Evolutionary conservation across 2,329 filamentous ascomycete genomes (phyloP), one percentile per base, ranked within the genome.

Genomic region (Verticillium isaacii): DNA sequence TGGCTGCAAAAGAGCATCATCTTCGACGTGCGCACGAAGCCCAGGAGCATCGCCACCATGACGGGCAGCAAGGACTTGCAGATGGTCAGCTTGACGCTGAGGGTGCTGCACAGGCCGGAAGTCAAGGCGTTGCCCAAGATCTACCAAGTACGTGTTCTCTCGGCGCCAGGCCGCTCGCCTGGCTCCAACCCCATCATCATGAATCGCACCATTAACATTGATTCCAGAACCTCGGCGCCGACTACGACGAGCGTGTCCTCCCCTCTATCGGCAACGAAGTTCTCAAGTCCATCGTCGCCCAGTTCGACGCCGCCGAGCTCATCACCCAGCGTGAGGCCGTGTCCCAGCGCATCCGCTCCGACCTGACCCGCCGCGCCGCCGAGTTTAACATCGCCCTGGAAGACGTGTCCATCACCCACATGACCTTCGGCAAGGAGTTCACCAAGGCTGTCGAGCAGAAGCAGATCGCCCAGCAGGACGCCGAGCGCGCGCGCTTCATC

Each of bases 311-410:
- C 67, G 93, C 92, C 66, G 95, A 99, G 82, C 89, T 99, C 70
- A 99, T 99, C 83, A 99, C 95, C 63, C 95, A 99, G 82, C 91
- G 95, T 77, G 96, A 99, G 82, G 92, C 94, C 67, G 95, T 99
- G 71, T 94, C 90, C 67, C 90, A 97, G 78, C 91, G 93, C 71
- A 99, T 99, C 83, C 93, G 92, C 64, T 85, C 85, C 69, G 95
- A 99, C 76, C 88, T 99, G 58, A 89, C 95, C 74, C 93, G 90
- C 81, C 93, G 95, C 72, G 95, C 95, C 57, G 82, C 89, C 72
- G 95, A 99, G 78, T 99, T 99, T 88, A 97, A 99, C 84, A 99
- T 99, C 74, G 92, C 93, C 32, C 91, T 99, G 60, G 95, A 99
- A 80, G 95, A 99, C 74, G 95, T 99, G 64, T 96, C 92, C 74